These are phyloP conservation scores for Teunomyces aglyptinius DNA, from an alignment of 805 yeast species.

Conservation along the genomic window DNA sequence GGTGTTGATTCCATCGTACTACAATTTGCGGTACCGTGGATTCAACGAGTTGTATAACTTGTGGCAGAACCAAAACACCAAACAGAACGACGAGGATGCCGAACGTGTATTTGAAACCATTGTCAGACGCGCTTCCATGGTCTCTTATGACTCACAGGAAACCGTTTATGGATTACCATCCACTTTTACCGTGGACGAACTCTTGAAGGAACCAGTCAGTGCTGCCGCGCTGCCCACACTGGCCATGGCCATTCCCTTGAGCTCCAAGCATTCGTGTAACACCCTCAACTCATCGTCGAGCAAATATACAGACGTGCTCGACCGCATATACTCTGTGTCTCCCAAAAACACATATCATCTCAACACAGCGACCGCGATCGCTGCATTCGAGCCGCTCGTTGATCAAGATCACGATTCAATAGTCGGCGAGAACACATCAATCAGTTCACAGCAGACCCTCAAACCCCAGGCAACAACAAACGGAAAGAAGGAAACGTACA, in stretches of 20 bases:
- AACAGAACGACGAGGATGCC: constrained; percentile 10
- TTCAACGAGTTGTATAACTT: constrained; percentile 16
- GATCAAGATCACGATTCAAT: constrained; percentile 10
- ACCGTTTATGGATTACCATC: constrained; percentile 15
- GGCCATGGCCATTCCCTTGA: constrained; percentile 2
- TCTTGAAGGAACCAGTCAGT: background rate
- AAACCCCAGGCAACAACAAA: background rate
- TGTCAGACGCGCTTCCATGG: constrained; percentile 12
- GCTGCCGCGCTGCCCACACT: constrained; percentile 3
- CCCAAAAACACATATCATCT: constrained; percentile 40
- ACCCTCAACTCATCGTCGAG: background rate
- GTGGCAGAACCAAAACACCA: constrained; percentile 16
- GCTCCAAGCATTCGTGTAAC: background rate
- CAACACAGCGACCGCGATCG: constrained; percentile 24
- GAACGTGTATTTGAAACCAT: constrained; percentile 9
- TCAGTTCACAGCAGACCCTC: background rate
- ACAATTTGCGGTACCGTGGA: constrained; percentile 11
- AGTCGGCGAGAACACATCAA: background rate
- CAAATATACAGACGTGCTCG: constrained; percentile 22
- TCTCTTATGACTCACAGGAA: constrained; percentile 15
- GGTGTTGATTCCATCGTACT: constrained; percentile 4
- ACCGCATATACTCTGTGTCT: constrained; percentile 38
- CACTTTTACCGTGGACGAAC: constrained; percentile 9
- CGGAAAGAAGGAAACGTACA: constrained; percentile 6
- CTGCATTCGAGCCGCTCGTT: constrained; percentile 15